Percentiles rank a stretch among this genome's conserved stretches.
Evolutionary conservation across 2,329 filamentous ascomycete species (phyloP).

Genomic region (Aspergillus novoparasiticus): DNA sequence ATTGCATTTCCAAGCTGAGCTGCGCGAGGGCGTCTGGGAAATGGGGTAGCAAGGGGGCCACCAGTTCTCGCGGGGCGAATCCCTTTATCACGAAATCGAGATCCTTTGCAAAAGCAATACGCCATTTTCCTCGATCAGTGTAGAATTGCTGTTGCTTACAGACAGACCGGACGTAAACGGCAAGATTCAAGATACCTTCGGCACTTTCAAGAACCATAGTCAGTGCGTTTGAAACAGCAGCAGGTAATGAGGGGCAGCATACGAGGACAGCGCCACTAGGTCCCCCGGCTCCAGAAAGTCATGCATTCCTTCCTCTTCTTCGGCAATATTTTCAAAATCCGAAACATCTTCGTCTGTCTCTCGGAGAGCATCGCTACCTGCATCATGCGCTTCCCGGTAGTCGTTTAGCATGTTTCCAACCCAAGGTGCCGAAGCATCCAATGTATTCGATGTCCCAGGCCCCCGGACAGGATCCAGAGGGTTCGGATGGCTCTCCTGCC

Average conservation of each 20-base stretch:
- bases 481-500: constrained; percentile 37
- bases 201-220: constrained; percentile 10
- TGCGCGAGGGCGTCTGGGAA: constrained; percentile 46
- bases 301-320: constrained; percentile 32
- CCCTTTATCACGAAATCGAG: constrained; percentile 54
- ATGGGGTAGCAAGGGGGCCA: constrained; percentile 53
- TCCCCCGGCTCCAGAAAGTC: constrained; percentile 45
- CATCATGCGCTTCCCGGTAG: constrained; percentile 29
- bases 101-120: constrained; percentile 36
- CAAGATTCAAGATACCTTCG: constrained; percentile 34
- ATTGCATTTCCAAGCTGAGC: constrained; percentile 34
- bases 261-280: constrained; percentile 40
- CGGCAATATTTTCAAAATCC: constrained; percentile 29
- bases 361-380: constrained; percentile 28
- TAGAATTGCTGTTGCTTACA: constrained; percentile 48
- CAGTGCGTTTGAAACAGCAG: neutral
- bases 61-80: constrained; percentile 48
- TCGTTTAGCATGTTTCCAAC: constrained; percentile 40
- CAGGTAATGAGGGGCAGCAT: constrained; percentile 13
- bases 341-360: constrained; percentile 26
- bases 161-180: constrained; percentile 45
- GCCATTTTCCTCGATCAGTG: constrained; percentile 46
- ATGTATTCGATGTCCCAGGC: constrained; percentile 19
- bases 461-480: constrained; percentile 33
- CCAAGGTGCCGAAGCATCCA: constrained; percentile 19